Evolutionary conservation across 2,329 filamentous ascomycete species (phyloP), one percentile per base, ranked within the genome.

Genomic region (Eurotiales sp.): DNA sequence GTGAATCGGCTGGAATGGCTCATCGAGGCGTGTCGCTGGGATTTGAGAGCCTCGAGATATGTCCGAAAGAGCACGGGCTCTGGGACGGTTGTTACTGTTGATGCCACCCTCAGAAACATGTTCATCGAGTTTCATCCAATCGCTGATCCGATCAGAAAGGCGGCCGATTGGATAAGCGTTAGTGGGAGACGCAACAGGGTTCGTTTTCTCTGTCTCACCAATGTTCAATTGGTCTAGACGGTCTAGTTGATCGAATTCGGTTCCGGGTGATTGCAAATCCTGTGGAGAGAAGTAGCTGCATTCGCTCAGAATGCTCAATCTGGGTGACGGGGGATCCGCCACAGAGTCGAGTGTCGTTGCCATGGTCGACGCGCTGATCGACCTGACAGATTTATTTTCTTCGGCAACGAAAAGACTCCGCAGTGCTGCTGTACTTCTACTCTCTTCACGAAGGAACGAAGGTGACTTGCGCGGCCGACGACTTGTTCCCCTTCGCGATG

Each of bases 231-330:
- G 45, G 22, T 53, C 46, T 17, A 50, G 29, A 17, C 14, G 39
- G 30, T 67, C 57, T 22, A 66, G 46, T 22, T 59, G 41, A 43
- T 68, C 64, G 37, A 58, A 60, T 2, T 55, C 57, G 21, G 58
- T 51, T 44, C 48, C 56, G 30, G 46, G 51, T 7, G 56, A 58
- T 6, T 54, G 56, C 14, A 59, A 59, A n/a, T 66, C 67, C 11
- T 63, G 59, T 1, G 66, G 61, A 36, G 65, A 63, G 14, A 73
- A 57, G 53, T 74, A 71, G 48, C 71, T 74, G 56, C 72, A 73
- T 57, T 75, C 72, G 44, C 72, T 75, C 1, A 75, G 60, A 17
- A 70, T 65, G 51, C 72, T 75, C 8, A 74, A 59, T 44, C 72
- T 62, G 2, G 72, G 72, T 7, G 71, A 74, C 27, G 60, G 63